Evolutionary conservation across 2,329 filamentous ascomycete genomes (phyloP), one percentile per base, ranked within the genome.

Genomic region (Trichophyton rubrum): DNA sequence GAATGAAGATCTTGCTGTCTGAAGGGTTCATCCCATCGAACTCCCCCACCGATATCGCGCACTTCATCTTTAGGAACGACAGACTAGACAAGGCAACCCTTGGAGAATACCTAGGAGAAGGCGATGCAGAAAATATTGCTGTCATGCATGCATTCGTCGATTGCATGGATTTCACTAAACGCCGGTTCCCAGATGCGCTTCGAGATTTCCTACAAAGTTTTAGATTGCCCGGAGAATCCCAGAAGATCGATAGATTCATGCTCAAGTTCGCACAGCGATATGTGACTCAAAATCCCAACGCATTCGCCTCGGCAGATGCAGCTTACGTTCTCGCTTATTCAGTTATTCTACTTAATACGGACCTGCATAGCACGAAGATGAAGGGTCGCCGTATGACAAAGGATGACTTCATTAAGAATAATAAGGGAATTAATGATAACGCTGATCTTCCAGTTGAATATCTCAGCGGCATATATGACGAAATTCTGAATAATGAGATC

Each of bases 191-290:
- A 5, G 92, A 96, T 73, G 87, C 93, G 13, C 77, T 99, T 27
- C 85, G 93, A 41, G 86, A 90, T 62, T 99, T 99, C 68, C 78
- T 99, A 11, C 93, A 99, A 72, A 88, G 90, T 30, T 99, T 99
- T 78, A 87, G 93, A 64, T 78, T 99, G 13, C 93, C 93, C 0
- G 93, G 93, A 63, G 93, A 99, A 74, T 91, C 91, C 0, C 93
- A 99, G 71, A 99, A 99, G 78, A 99, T 99, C 66, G 93, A 99
- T 83, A 89, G 93, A 56, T 95, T 97, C 75, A 97, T 99, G 93
- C 78, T 99, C 66, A 99, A 99, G 73, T 99, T 97, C 75, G 93
- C 93, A 8, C 92, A 97, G 73, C 86, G 92, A 62, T 99, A 99
- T 72, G 88, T 95, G 58, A 87, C 86, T 62, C 91, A 91, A 33